Evolutionary conservation across 768 basidiomycete species (phyloP).

Genomic region (Infundibulicybe gibba): DNA sequence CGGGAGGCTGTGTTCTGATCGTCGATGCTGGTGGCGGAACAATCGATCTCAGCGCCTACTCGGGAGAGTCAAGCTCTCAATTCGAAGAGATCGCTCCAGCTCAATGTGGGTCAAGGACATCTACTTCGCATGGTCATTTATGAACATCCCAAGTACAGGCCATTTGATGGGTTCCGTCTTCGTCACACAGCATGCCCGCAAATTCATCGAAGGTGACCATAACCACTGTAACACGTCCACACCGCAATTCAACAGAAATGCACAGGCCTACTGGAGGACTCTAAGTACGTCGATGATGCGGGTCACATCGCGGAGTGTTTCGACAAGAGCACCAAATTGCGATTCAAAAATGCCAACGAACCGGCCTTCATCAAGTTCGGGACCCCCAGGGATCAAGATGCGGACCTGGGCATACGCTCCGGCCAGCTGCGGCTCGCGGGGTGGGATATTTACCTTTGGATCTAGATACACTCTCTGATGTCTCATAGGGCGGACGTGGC

Average conservation of each 20-base stretch:
- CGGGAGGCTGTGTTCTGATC: slow-evolving; percentile 33
- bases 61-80: slow-evolving; percentile 19
- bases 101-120: slow-evolving; percentile 16
- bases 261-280: slow-evolving; percentile 33
- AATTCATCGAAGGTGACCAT: slow-evolving; percentile 31
- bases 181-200: slow-evolving; percentile 31
- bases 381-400: slow-evolving; percentile 35
- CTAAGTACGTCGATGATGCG: slow-evolving; percentile 36
- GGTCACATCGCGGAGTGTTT: slow-evolving; percentile 38
- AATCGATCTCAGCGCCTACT: slow-evolving; percentile 48
- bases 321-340: slow-evolving; percentile 43
- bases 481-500: slow-evolving; percentile 8
- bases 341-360: slow-evolving; percentile 35
- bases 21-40: slow-evolving; percentile 56
- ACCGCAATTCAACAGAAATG: background rate
- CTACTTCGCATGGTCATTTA: slow-evolving; percentile 12
- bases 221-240: slow-evolving; percentile 13
- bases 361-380: slow-evolving; percentile 42
- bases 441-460: slow-evolving; percentile 12
- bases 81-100: slow-evolving; percentile 32
- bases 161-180: slow-evolving; percentile 38
- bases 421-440: slow-evolving; percentile 42
- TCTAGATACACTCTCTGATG: background rate
- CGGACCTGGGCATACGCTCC: slow-evolving; percentile 31
- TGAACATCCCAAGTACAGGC: slow-evolving; percentile 19